A percentile compares a stretch with the other conserved stretches of the same genome.
These are phyloP conservation scores for Aspergillus heteromorphus DNA, from an alignment of 495 filamentous ascomycete species.

Conservation along the genomic window DNA sequence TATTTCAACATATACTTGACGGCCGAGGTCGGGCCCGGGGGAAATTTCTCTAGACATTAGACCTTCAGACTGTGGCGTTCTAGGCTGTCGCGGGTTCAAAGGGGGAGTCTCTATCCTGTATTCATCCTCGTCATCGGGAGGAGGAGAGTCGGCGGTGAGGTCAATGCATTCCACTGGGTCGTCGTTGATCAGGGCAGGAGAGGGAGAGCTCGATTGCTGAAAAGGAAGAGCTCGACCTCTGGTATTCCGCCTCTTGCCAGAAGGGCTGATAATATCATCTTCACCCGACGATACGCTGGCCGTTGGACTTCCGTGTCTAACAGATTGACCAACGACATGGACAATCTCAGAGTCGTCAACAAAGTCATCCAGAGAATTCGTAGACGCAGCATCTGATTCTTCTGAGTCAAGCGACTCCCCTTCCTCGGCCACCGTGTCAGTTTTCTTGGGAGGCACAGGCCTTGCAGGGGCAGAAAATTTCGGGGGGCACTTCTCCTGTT, in stretches of 20 bases:
- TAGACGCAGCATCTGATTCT: slow-evolving; percentile 26
- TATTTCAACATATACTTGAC: slow-evolving; percentile 1
- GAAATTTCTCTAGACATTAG: slow-evolving; percentile 10
- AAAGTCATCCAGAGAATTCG: slow-evolving; percentile 44
- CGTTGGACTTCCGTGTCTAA: slow-evolving; percentile 16
- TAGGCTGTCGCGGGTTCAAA: slow-evolving; percentile 20
- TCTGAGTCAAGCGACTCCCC: slow-evolving; percentile 37
- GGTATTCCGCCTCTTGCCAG: slow-evolving; percentile 12
- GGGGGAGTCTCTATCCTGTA: slow-evolving; percentile 23
- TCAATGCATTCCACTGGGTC: slow-evolving; percentile 19
- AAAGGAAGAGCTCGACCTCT: slow-evolving; percentile 3
- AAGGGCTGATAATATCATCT: slow-evolving; percentile 25
- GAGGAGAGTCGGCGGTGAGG: slow-evolving; percentile 24
- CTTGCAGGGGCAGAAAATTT: slow-evolving; percentile 31
- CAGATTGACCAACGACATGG: slow-evolving; percentile 3
- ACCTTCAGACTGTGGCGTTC: background rate
- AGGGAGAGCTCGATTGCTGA: slow-evolving; percentile 9
- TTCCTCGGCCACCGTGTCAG: slow-evolving; percentile 20
- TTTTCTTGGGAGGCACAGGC: slow-evolving; percentile 13
- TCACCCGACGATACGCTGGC: slow-evolving; percentile 17
- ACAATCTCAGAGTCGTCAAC: slow-evolving; percentile 27
- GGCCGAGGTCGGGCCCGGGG: slow-evolving; percentile 12
- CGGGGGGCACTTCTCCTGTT: slow-evolving; percentile 43
- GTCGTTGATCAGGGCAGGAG: slow-evolving; percentile 5
- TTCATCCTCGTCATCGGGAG: slow-evolving; percentile 14